phyloP scores from a whole-genome alignment of 768 basidiomycete species.

The Pleurotus platypus region DNA sequence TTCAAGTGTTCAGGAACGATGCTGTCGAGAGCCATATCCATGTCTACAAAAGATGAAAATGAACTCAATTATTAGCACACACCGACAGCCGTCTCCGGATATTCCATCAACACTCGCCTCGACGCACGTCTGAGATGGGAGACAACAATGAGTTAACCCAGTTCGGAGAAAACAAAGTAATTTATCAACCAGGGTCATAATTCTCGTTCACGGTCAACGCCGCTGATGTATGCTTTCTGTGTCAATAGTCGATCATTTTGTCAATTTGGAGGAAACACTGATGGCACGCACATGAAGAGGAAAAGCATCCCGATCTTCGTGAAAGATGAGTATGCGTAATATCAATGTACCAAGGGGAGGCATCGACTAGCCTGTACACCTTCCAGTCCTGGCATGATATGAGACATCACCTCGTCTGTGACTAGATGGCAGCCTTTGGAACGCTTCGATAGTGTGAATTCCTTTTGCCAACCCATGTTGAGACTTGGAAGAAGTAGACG shows the following conservation, averaged over 20 bases:
- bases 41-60: conserved; percentile 46
- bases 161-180: neutral
- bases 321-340: neutral
- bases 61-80: conserved; percentile 13
- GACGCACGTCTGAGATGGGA: conserved; percentile 34
- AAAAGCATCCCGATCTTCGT: conserved; percentile 80
- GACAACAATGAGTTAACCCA: neutral
- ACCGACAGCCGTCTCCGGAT: conserved; percentile 17
- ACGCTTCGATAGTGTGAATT: conserved; percentile 58
- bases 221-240: conserved; percentile 66
- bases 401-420: conserved; percentile 66
- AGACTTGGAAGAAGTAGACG: too few species aligned
- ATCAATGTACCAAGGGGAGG: neutral
- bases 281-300: conserved; percentile 69
- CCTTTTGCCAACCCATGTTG: conserved; percentile 87
- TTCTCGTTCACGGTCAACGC: conserved; percentile 89
- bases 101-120: conserved; percentile 26
- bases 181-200: conserved; percentile 63
- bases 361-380: conserved; percentile 50
- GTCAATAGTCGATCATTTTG: conserved; percentile 4
- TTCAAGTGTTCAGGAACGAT: conserved; percentile 81
- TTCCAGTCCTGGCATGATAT: conserved; percentile 68
- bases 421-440: conserved; percentile 78
- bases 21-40: conserved; percentile 90
- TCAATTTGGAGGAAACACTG: neutral